Base-by-base conservation (phyloP, 768 basidiomycete genomes). In the Suillus spraguei region DNA sequence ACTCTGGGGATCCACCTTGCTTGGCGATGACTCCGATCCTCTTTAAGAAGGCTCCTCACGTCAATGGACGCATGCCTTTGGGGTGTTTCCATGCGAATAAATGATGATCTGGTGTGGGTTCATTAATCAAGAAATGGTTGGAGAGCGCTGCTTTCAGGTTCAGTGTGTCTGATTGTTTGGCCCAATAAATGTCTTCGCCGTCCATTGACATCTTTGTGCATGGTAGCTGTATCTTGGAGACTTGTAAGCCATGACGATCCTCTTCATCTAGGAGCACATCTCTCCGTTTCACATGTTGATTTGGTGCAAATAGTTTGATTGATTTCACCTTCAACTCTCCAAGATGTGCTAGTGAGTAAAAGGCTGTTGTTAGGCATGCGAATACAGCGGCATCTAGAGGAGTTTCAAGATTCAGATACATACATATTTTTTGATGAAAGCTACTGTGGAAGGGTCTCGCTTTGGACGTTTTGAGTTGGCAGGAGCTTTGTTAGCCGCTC, bases 121-220 rank as follows among this genome's bases (percentile, higher is more conserved):
- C 39, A 61, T 80, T 80, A 28, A 79, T 56, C 0, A 10, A n/a
- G n/a, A 78, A 44, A 52, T 79, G 78, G 32, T 73, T 69, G 0
- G 24, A 52, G 4, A 77, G 63, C 0, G 70, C 68, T 0, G 38
- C 39, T 1, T 60, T 24, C 1, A n/a, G 44, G 8, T 46, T 8
- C 4, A n/a, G 11, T 13, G 44, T 1, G n/a, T 46, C 44, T 11
- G 44, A 4, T 46, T 46, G n/a, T 11, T 3, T 4, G 4, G n/a
- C 44, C 44, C 44, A 46, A 10, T 46, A 46, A 11, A 46, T 11
- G 4, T 46, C 44, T n/a, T 46, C n/a, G 1, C 44, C 44, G 1
- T 11, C 10, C 4, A 8, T 3, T 13, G n/a, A 46, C 4, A 10
- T 46, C n/a, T 46, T 46, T 3, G n/a, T 46, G 44, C 4, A 3